Conservation (phyloP, 2,329 filamentous ascomycete genomes). For the Xylaria sp. region DNA sequence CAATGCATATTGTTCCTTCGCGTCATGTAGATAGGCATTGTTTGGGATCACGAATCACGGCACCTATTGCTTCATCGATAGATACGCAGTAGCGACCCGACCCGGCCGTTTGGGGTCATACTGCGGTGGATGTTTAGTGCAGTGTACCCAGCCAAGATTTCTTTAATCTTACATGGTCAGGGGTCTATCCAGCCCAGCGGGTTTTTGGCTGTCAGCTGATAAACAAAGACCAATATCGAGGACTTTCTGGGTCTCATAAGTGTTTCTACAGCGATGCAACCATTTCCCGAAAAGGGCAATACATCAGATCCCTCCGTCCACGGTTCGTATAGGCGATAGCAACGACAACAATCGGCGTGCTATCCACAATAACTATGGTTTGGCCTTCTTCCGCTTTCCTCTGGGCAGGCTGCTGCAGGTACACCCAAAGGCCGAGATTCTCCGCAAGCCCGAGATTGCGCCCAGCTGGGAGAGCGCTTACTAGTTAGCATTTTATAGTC, state of each 20-base stretch:
- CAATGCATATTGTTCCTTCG: background rate
- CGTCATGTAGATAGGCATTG: slow-evolving; percentile 14
- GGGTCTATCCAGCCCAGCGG: slow-evolving; percentile 33
- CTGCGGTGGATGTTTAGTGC: slow-evolving; percentile 9
- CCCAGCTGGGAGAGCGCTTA: slow-evolving; percentile 25
- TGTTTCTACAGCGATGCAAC: slow-evolving; percentile 10
- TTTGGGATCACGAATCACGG: slow-evolving; percentile 8
- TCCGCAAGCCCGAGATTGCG: slow-evolving; percentile 27
- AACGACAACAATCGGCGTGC: background rate
- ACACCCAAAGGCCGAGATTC: slow-evolving; percentile 15
- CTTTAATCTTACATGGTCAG: slow-evolving; percentile 26
- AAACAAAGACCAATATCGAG: slow-evolving; percentile 21
- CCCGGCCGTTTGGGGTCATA: slow-evolving; percentile 26
- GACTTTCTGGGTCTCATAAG: slow-evolving; percentile 18
- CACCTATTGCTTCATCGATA: slow-evolving; percentile 3
- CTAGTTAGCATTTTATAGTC: slow-evolving; percentile 19
- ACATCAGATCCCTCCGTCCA: background rate
- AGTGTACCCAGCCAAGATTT: slow-evolving; percentile 16
- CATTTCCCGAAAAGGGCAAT: slow-evolving; percentile 16
- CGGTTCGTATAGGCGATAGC: slow-evolving; percentile 5
- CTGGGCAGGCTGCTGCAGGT: slow-evolving; percentile 10
- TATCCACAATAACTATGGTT: background rate
- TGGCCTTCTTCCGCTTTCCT: background rate
- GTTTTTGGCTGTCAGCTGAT: slow-evolving; percentile 30
- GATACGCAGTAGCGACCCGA: slow-evolving; percentile 27